Conservation (phyloP, 768 basidiomycete genomes). For the Boletus sensibilis region DNA sequence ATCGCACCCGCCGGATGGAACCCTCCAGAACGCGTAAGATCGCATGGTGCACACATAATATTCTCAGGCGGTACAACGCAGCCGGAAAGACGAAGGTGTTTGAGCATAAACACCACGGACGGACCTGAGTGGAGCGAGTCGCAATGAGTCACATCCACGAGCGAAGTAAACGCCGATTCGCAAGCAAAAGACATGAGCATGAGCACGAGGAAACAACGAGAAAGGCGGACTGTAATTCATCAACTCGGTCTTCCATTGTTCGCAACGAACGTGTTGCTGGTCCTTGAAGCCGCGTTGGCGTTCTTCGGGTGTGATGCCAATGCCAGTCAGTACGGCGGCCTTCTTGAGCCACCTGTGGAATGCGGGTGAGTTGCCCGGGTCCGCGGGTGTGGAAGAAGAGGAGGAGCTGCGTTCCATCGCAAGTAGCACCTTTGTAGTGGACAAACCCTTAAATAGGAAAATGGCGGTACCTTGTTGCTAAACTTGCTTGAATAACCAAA, state of each 20-base stretch:
- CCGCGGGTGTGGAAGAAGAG: conserved; percentile 22
- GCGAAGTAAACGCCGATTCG: conserved; percentile 9
- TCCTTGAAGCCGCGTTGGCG: conserved; percentile 34
- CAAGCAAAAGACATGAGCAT: conserved; percentile 5
- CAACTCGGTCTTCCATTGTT: conserved; percentile 66
- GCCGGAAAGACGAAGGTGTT: conserved; percentile 78
- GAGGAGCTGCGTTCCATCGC: conserved; percentile 33
- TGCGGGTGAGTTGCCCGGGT: conserved; percentile 23
- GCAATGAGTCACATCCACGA: background rate
- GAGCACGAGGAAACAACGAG: conserved; percentile 10
- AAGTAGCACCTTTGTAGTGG: background rate
- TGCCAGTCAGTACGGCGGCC: conserved; percentile 48
- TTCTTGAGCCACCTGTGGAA: conserved; percentile 55
- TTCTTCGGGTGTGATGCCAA: conserved; percentile 49
- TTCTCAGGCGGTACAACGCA: conserved; percentile 69
- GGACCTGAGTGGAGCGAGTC: conserved; percentile 57
- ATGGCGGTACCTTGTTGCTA: background rate
- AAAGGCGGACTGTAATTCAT: conserved; percentile 63
- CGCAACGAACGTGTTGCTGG: conserved; percentile 50
- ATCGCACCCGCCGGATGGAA: conserved; percentile 82
- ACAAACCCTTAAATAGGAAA: conserved; percentile 10
- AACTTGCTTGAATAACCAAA: background rate
- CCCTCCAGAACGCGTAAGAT: conserved; percentile 70
- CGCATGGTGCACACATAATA: conserved; percentile 85
- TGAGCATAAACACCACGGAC: conserved; percentile 84